Evolutionary conservation across 2,329 filamentous ascomycete genomes (phyloP), one percentile per base, ranked within the genome.

Genomic region (Pseudopyricularia javanii): DNA sequence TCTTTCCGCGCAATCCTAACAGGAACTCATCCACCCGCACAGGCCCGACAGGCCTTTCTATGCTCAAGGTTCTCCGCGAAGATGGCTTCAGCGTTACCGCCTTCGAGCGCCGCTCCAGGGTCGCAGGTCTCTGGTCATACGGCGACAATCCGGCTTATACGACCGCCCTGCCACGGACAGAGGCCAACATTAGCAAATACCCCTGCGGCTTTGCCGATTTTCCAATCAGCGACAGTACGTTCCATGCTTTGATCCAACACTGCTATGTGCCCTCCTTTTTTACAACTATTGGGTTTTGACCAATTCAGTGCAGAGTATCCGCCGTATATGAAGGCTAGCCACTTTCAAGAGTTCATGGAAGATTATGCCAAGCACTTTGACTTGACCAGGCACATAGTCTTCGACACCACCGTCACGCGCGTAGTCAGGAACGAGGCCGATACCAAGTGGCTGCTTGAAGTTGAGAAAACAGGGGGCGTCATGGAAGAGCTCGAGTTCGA

Each of bases 91-190:
- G 64, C n/a, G 69, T 66, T 3, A 69, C 66, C 1, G 59, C 63
- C 1, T 72, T 64, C 51, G 70, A 74, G 59, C 61, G 66, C 20
- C 59, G 68, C n/a, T 56, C 57, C 11, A 62, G 65, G 40, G 67
- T 72, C 15, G 70, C 70, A n/a, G 70, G 70, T 0, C 60, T 74
- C 3, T 74, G 70, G 71, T 66, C 67, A 3, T 70, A 68, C 54
- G 66, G 66, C 1, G 61, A 67, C 0, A 66, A 73, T 49, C 58
- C 62, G 11, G 55, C 55, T 2, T 62, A 64, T 53, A 69, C 67
- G 2, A 63, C 66, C 0, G 64, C 65, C 3, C 55, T 68, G n/a
- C 58, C 56, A 62, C 64, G 58, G 35, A 65, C 64, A 24, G 59
- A 54, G 14, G 67, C 66, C 32, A 65, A 66, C 52, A 64, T 66